These are phyloP conservation scores for Fusarium drepaniforme DNA, from an alignment of 2,329 filamentous ascomycete genomes.

Conservation along the genomic window DNA sequence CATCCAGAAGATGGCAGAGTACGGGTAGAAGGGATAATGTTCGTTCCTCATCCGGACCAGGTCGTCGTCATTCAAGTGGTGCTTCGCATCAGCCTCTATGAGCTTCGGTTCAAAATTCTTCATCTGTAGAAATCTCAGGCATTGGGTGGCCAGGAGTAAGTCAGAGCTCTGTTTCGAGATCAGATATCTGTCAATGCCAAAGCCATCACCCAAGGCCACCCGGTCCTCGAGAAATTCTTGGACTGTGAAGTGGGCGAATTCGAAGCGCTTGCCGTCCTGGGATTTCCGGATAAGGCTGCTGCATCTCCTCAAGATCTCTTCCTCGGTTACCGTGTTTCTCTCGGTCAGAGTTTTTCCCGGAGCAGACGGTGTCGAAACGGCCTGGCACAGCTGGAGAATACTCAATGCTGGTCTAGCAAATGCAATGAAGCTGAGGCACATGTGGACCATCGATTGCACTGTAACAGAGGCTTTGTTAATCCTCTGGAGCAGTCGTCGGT, in stretches of 20 bases:
- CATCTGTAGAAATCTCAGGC: background rate
- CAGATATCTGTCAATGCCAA: background rate
- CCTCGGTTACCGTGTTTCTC: background rate
- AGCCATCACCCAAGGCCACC: background rate
- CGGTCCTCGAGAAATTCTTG: conserved; percentile 20
- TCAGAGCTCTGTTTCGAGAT: background rate
- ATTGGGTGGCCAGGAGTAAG: background rate
- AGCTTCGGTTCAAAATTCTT: background rate
- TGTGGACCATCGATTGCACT: background rate
- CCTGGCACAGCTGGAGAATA: background rate
- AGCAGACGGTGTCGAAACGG: background rate
- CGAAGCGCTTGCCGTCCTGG: background rate
- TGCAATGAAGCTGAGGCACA: background rate
- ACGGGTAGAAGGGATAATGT: background rate
- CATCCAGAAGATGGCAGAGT: background rate
- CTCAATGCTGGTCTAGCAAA: background rate
- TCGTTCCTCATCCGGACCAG: background rate
- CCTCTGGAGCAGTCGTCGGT: background rate
- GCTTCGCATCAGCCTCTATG: background rate
- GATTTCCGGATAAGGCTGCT: conserved; percentile 18
- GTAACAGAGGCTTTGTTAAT: background rate
- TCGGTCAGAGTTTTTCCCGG: background rate
- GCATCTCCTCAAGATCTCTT: background rate
- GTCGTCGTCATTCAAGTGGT: background rate
- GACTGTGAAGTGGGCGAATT: conserved; percentile 33